Evolutionary conservation across 225 moss, liverwort and hornwort genomes (phyloP).

Genomic region (Thuidium tamariscinum): DNA sequence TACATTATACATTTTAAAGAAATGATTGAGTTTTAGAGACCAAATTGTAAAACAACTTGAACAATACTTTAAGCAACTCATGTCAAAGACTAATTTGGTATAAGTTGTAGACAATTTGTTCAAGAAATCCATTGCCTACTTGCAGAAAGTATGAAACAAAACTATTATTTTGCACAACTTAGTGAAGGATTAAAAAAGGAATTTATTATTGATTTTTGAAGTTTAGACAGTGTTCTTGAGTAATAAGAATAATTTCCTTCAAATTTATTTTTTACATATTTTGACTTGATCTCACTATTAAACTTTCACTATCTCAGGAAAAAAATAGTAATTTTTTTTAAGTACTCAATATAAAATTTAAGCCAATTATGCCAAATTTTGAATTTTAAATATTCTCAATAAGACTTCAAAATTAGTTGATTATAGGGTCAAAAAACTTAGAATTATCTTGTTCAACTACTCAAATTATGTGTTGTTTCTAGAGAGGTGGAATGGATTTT

Average conservation of each 20-base stretch:
- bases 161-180: neutral
- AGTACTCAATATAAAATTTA: neutral
- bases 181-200: neutral
- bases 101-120: neutral
- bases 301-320: neutral
- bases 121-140: neutral
- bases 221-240: neutral
- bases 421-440: neutral
- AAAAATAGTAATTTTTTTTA: neutral
- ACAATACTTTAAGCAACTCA: conserved; percentile 24
- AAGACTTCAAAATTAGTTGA: neutral
- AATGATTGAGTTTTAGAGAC: conserved; percentile 8
- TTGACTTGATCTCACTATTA: neutral
- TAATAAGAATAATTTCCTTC: neutral
- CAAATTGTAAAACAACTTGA: conserved; percentile 37
- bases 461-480: neutral
- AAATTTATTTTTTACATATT: too few relatives aligned
- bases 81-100: neutral
- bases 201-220: neutral
- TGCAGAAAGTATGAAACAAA: neutral
- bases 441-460: neutral
- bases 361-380: neutral
- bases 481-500: neutral
- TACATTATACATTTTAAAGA: conserved; percentile 21
- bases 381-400: neutral